Evolutionary conservation across 768 basidiomycete species (phyloP), one percentile per base, ranked within the genome.

Genomic region (Suillus tomentosus): DNA sequence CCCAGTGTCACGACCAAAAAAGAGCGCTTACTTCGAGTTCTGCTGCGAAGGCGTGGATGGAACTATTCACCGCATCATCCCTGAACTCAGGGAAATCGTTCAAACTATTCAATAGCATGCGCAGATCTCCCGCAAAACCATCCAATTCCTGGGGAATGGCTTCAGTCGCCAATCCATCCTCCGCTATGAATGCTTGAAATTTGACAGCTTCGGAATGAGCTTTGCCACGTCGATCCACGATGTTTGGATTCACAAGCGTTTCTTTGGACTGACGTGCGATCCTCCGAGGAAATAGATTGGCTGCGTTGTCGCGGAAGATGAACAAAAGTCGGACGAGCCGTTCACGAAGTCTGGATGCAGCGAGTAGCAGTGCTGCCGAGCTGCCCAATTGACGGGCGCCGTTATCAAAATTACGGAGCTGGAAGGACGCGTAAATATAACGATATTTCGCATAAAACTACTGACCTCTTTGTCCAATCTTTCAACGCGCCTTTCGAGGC

Each of bases 41-140:
- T 1, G 76, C 78, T 58, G 79, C 75, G 11, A 82, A 76, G 2
- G 78, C 72, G 13, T 75, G 39, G 47, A 81, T 77, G 10, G 79
- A 77, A 7, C 74, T 68, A 64, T 82, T 80, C 22, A 82, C 74
- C 4, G 73, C 75, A 62, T 82, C 81, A 45, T 81, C 79, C 9
- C 73, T 76, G 50, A 80, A 81, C 67, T 81, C 81, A 3, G 81
- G 81, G 47, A 82, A 82, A 57, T 82, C 81, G 40, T 81, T 80
- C 64, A 82, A 67, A 61, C 78, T 78, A 39, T 79, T 73, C 54
- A 81, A 65, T 64, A 82, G 80, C 0, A 76, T 78, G 9, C 71
- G 76, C 6, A 81, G 73, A 57, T 81, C 81, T 22, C 66, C 68
- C 2, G 81, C 79, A n/a, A 82, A 76, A 19, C 69, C 66, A 57